Evolutionary conservation across 176 grass and related monocot genomes (phyloP).

Genomic region (Aegilops umbellulata): DNA sequence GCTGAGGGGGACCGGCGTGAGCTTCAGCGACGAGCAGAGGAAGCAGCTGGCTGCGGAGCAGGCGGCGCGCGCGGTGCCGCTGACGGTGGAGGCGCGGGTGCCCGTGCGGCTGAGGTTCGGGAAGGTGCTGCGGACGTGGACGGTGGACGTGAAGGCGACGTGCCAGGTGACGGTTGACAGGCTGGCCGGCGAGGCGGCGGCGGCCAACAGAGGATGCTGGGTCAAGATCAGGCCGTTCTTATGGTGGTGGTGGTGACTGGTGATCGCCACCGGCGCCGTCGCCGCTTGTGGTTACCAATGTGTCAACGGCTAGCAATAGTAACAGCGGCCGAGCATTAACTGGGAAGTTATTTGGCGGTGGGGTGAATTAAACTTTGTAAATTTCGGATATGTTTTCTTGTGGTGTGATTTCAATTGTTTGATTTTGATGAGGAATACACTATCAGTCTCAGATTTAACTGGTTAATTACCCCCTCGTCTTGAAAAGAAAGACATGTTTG

Average conservation of each 20-base stretch:
- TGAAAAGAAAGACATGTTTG: too few relatives aligned
- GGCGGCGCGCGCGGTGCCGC: conserved; percentile 39
- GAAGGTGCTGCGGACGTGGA: conserved; percentile 63
- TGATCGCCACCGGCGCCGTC: not conserved
- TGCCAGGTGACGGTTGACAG: conserved; percentile 64
- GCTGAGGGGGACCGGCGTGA: conserved; percentile 32
- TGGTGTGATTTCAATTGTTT: not conserved
- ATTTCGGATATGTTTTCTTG: not conserved
- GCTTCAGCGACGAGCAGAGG: conserved; percentile 23
- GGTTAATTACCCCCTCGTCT: too few relatives aligned
- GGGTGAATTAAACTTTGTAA: not conserved
- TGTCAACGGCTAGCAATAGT: not conserved
- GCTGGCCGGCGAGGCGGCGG: conserved; percentile 25
- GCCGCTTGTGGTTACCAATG: not conserved
- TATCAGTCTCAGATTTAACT: too few relatives aligned
- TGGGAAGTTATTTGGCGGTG: not conserved
- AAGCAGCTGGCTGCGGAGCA: conserved; percentile 22
- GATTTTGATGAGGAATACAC: too few relatives aligned
- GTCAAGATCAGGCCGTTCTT: conserved; percentile 42
- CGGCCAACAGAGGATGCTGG: conserved; percentile 17
- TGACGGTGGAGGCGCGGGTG: conserved; percentile 38
- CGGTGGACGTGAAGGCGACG: conserved; percentile 52
- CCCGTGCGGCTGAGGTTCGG: conserved; percentile 54
- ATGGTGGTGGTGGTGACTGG: conserved; percentile 43
- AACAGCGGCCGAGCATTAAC: not conserved